A percentile compares a stretch with the other conserved stretches of the same genome.
Evolutionary conservation across 371 early-diverging fungal species (phyloP).

Genomic region (Rhizopus stolonifer): DNA sequence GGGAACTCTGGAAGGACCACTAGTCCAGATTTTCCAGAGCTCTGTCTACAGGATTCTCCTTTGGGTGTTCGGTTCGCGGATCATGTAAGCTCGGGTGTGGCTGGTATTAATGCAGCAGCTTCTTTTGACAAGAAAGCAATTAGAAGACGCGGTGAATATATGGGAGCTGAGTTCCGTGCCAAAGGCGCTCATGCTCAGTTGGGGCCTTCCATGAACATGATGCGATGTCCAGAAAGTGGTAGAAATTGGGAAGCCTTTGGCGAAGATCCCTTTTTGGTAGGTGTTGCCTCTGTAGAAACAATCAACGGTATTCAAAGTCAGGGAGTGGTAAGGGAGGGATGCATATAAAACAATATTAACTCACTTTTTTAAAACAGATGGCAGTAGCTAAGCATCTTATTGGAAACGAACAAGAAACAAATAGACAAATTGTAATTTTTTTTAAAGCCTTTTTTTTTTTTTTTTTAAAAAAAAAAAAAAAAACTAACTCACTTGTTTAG

Average conservation of each 20-base stretch:
- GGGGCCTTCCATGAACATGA: slow-evolving; percentile 54
- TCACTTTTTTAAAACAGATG: slow-evolving; percentile 18
- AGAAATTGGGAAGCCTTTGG: slow-evolving; percentile 66
- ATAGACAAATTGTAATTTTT: slow-evolving; percentile 21
- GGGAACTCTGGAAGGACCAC: slow-evolving; percentile 45
- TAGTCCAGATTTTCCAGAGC: slow-evolving; percentile 52
- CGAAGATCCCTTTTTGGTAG: slow-evolving; percentile 62
- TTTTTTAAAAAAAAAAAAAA: too few relatives aligned
- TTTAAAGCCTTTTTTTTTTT: background rate
- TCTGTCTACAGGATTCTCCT: slow-evolving; percentile 63
- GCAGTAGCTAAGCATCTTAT: slow-evolving; percentile 58
- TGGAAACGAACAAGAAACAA: slow-evolving; percentile 54
- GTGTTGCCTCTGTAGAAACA: slow-evolving; percentile 38
- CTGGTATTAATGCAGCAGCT: slow-evolving; percentile 56
- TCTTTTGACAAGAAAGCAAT: slow-evolving; percentile 54
- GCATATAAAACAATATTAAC: background rate
- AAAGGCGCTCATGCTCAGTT: slow-evolving; percentile 55
- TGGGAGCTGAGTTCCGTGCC: slow-evolving; percentile 55
- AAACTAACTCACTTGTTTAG: slow-evolving; percentile 4
- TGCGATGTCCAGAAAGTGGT: slow-evolving; percentile 49
- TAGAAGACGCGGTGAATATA: slow-evolving; percentile 45
- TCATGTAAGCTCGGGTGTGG: slow-evolving; percentile 48
- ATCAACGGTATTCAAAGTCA: slow-evolving; percentile 43
- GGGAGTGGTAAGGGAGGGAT: slow-evolving; percentile 46
- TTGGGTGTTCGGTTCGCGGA: slow-evolving; percentile 47